Base-by-base conservation (phyloP, 2,329 filamentous ascomycete species). In the Albophoma yamanashiensis region DNA sequence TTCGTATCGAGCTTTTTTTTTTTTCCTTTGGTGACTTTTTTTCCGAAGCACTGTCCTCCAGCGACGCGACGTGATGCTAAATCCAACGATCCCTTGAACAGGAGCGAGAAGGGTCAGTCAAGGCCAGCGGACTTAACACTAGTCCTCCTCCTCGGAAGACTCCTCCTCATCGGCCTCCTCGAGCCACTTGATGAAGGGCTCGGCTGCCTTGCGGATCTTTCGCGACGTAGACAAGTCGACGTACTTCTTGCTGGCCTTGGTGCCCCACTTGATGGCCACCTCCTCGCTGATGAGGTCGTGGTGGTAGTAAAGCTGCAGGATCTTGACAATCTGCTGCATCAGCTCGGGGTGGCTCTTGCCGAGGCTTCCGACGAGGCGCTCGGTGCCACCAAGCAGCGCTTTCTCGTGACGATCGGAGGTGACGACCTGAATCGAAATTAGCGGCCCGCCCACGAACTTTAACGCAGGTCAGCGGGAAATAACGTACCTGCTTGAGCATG, bases 161-260 rank as follows among this genome's bases (percentile, higher is more conserved):
- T 87, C 86, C 65, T 89, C 87, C 64, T 88, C 86, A 74, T 92
- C 89, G 59, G 92, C 92, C 75, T 89, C 91, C 67, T 91, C 85
- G 61, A 97, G 91, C 93, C 92, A 97, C 68, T 87, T 89, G 70
- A 97, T 82, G 84, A 99, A 99, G 65, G 90, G 88, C 80, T 95
- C 89, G 59, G 94, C 92, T 65, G 91, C 89, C 82, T 95, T 93
- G 79, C 92, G 91, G 64, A 97, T 92, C 83, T 95, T 96, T 82
- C 92, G 93, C 78, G 91, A 96, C 63, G 87, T 92, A 62, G 87
- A 73, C 62, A 95, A 76, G 73, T 97, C 93, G 67, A 95, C 90
- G 74, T 97, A 97, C 81, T 97, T 97, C 88, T 96, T 97, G 85
- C 91, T 96, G 62, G 93, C 92, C 82, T 94, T 96, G 72, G 84